Evolutionary conservation across 2,329 filamentous ascomycete species (phyloP).

Genomic region (Colletotrichum shisoi): DNA sequence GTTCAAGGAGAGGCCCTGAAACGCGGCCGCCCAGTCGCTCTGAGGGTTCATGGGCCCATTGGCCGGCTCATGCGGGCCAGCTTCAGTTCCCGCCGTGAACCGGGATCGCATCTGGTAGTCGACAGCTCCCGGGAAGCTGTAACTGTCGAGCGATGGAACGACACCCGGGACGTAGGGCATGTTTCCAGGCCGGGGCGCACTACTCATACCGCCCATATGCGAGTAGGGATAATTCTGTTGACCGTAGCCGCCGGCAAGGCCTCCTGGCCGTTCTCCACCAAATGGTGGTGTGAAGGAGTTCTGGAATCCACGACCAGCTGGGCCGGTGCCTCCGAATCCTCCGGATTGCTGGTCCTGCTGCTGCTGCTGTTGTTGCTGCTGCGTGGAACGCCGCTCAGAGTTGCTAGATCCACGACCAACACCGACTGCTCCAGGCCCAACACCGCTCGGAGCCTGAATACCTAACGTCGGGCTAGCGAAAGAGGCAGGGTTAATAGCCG

Average conservation of each 20-base stretch:
- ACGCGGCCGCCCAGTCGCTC: constrained; percentile 69
- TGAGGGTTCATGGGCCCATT: constrained; percentile 44
- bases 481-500: constrained; percentile 95
- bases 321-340: constrained; percentile 50
- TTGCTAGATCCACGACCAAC: constrained; percentile 55
- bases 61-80: constrained; percentile 45
- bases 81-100: constrained; percentile 54
- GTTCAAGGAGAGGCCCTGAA: constrained; percentile 77
- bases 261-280: constrained; percentile 53
- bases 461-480: constrained; percentile 82
- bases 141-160: constrained; percentile 54
- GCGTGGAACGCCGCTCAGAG: constrained; percentile 57
- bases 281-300: constrained; percentile 54
- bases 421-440: constrained; percentile 72
- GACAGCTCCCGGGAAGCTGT: constrained; percentile 53
- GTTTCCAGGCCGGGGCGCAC: constrained; percentile 50
- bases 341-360: constrained; percentile 47
- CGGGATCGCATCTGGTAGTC: constrained; percentile 60
- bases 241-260: constrained; percentile 50
- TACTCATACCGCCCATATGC: constrained; percentile 37
- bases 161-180: constrained; percentile 52
- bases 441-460: constrained; percentile 72
- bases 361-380: constrained; percentile 52
- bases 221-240: constrained; percentile 50
- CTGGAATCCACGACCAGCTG: constrained; percentile 54